Percentiles rank a stretch among this genome's conserved stretches.
These are phyloP conservation scores for Blastobotrys capitulatus DNA, from an alignment of 1,139 yeast species.

Conservation along the genomic window DNA sequence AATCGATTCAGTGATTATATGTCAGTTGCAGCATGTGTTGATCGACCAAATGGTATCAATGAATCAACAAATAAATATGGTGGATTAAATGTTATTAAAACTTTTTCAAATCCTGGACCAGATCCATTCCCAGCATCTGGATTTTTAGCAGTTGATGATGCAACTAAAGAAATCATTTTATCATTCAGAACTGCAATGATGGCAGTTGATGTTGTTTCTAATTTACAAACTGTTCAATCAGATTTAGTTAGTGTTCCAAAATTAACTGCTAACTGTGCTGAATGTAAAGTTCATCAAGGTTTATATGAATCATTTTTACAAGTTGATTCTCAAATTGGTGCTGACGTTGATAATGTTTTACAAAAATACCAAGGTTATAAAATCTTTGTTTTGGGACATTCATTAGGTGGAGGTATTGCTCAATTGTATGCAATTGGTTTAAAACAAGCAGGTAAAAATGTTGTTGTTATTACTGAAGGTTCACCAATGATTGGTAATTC, in stretches of 20 bases:
- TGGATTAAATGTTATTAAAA: background rate
- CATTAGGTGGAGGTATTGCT: constrained; percentile 8
- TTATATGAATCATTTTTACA: background rate
- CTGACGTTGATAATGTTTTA: background rate
- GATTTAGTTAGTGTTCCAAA: background rate
- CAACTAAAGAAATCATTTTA: constrained; percentile 2
- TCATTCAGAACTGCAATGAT: background rate
- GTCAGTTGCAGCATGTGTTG: constrained; percentile 5
- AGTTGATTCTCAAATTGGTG: background rate
- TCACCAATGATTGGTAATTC: constrained; percentile 4
- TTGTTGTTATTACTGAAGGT: constrained; percentile 6
- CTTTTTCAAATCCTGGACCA: constrained; percentile 1
- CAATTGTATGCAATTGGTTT: constrained; percentile 3
- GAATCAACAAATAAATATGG: background rate
- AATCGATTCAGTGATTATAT: background rate
- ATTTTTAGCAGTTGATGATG: constrained; percentile 3
- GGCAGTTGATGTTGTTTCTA: background rate
- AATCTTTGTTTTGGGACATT: constrained; percentile 6
- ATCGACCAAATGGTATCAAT: background rate
- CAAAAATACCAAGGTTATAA: background rate
- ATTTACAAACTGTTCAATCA: background rate
- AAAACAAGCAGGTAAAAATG: background rate
- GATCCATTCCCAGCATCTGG: constrained; percentile 3
- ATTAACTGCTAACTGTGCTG: background rate
- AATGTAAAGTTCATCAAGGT: constrained; percentile 3